Conservation (phyloP, 805 yeast genomes). For the Candida parachauliodes region DNA sequence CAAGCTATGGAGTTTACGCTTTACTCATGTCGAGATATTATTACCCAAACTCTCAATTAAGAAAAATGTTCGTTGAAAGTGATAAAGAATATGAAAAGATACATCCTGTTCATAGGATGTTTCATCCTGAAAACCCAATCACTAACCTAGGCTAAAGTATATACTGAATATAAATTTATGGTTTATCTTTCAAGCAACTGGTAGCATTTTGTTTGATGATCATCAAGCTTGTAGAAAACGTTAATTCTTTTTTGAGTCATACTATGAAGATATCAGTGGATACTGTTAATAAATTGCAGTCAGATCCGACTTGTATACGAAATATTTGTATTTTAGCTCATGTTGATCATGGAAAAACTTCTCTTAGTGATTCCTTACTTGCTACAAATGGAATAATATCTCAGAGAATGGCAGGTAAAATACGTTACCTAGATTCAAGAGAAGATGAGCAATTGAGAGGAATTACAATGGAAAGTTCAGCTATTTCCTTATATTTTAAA, state of each 20-base stretch:
- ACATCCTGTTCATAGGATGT: slow-evolving; percentile 12
- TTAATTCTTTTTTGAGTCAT: background rate
- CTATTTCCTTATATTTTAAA: slow-evolving; percentile 87
- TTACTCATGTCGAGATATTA: slow-evolving; percentile 30
- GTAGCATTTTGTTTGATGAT: slow-evolving; percentile 1
- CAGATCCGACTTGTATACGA: slow-evolving; percentile 65
- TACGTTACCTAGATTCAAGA: slow-evolving; percentile 86
- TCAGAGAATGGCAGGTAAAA: slow-evolving; percentile 91
- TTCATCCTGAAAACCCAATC: slow-evolving; percentile 4
- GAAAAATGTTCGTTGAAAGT: slow-evolving; percentile 24
- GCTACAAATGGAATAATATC: slow-evolving; percentile 97
- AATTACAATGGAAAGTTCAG: slow-evolving; percentile 96
- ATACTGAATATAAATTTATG: background rate
- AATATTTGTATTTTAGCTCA: slow-evolving; percentile 96
- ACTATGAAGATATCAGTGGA: slow-evolving; percentile 64
- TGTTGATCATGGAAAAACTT: slow-evolving; percentile 98
- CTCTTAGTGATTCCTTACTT: slow-evolving; percentile 83
- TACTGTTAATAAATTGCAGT: slow-evolving; percentile 64
- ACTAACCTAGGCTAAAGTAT: background rate
- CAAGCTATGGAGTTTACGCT: slow-evolving; percentile 29
- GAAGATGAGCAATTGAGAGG: slow-evolving; percentile 96
- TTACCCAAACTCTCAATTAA: slow-evolving; percentile 26
- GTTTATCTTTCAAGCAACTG: too few relatives aligned
- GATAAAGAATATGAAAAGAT: slow-evolving; percentile 27
- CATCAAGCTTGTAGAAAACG: background rate